phyloP scores from a whole-genome alignment of 2,329 filamentous ascomycete species.

The Botryotinia convoluta region DNA sequence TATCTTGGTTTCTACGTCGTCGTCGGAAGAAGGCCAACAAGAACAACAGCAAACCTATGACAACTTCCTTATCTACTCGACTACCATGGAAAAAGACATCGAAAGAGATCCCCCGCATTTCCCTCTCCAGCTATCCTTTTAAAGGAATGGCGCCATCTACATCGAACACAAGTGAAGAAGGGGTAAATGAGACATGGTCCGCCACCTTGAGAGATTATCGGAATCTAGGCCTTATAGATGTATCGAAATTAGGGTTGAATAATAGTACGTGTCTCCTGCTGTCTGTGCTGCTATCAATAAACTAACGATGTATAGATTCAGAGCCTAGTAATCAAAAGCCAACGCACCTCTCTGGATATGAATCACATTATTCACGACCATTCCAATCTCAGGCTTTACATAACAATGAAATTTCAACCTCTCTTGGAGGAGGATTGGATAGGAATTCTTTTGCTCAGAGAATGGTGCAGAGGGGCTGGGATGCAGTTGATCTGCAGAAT shows the following conservation, averaged over 20 bases:
- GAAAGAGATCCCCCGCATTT: not conserved
- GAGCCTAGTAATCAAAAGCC: not conserved
- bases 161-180: not conserved
- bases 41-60: not conserved
- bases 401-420: not conserved
- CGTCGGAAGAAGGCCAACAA: not conserved
- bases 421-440: not conserved
- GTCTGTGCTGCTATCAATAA: not conserved
- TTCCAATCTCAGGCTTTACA: not conserved
- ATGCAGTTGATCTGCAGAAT: not conserved
- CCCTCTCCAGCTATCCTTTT: not conserved
- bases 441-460: not conserved
- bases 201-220: not conserved
- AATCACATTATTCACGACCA: not conserved
- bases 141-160: not conserved
- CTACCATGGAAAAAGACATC: constrained; percentile 1
- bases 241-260: not conserved
- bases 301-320: not conserved
- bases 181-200: not conserved
- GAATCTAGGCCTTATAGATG: not conserved
- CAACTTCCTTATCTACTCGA: not conserved
- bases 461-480: not conserved
- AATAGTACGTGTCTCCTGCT: not conserved
- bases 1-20: not conserved
- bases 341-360: not conserved